Conservation (phyloP, 208 protist genomes). For the Blastocrithidia nonstop region DNA sequence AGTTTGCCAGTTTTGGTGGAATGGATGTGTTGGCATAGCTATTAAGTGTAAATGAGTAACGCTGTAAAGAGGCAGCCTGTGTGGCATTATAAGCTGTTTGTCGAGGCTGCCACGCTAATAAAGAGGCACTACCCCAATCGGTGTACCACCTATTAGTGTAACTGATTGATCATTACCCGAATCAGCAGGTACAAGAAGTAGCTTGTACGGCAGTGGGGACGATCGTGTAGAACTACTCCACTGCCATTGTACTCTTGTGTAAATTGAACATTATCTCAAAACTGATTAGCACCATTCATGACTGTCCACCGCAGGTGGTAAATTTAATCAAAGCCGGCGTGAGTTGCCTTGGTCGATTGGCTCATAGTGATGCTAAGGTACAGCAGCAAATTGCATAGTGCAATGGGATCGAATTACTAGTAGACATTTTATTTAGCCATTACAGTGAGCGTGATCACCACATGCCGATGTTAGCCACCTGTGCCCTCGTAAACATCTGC, state of each 20-base stretch:
- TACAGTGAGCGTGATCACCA: constrained; percentile 76
- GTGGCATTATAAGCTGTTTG: constrained; percentile 76
- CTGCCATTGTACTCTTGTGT: constrained; percentile 40
- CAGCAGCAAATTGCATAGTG: constrained; percentile 58
- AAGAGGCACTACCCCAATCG: constrained; percentile 22
- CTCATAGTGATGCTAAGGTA: constrained; percentile 67
- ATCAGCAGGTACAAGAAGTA: constrained; percentile 85
- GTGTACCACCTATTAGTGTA: constrained; percentile 62
- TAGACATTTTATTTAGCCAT: constrained; percentile 73
- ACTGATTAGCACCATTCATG: constrained; percentile 75
- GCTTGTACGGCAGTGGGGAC: constrained; percentile 72
- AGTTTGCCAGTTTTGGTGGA: constrained; percentile 43
- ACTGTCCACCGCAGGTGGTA: constrained; percentile 71
- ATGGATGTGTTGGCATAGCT: constrained; percentile 54
- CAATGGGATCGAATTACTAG: constrained; percentile 70
- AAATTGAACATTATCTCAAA: constrained; percentile 66
- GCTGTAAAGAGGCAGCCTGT: constrained; percentile 81
- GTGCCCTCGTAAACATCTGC: constrained; percentile 81
- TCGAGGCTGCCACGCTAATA: constrained; percentile 57
- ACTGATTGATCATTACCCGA: constrained; percentile 77
- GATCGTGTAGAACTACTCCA: constrained; percentile 59
- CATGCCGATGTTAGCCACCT: constrained; percentile 79
- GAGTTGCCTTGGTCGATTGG: constrained; percentile 75
- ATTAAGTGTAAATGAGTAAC: constrained; percentile 74
- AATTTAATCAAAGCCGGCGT: constrained; percentile 77